These are phyloP conservation scores for Zygotorulaspora florentina DNA, from an alignment of 805 yeast species.

Conservation along the genomic window DNA sequence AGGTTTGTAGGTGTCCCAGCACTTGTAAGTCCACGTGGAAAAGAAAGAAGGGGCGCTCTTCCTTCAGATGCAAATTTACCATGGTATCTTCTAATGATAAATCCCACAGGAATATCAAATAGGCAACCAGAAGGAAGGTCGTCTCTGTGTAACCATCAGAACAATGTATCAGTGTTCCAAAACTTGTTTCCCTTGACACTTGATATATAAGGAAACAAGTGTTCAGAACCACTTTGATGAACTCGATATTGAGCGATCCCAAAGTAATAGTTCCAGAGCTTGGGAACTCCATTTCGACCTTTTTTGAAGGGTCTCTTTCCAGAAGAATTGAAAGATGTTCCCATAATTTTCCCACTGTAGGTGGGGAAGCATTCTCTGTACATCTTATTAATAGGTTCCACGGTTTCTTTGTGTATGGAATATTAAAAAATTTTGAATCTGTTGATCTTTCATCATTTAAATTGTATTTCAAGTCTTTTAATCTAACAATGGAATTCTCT, in stretches of 20 bases:
- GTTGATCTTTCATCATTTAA: conserved; percentile 16
- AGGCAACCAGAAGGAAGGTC: conserved; percentile 68
- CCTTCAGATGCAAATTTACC: conserved; percentile 54
- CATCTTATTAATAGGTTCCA: conserved; percentile 59
- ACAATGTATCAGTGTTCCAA: conserved; percentile 62
- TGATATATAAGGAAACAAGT: conserved; percentile 47
- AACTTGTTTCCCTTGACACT: conserved; percentile 18
- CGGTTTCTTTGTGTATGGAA: conserved; percentile 43
- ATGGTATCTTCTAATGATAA: conserved; percentile 60
- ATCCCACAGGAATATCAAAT: conserved; percentile 63
- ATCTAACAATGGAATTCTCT: conserved; percentile 45
- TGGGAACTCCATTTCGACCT: conserved; percentile 56
- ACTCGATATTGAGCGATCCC: conserved; percentile 63
- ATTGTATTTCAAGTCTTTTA: conserved; percentile 31
- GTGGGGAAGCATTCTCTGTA: conserved; percentile 55
- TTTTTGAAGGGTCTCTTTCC: conserved; percentile 4
- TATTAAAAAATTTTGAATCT: conserved; percentile 39
- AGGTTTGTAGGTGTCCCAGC: conserved; percentile 57
- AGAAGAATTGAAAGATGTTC: conserved; percentile 23
- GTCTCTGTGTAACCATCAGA: conserved; percentile 93
- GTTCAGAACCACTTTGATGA: conserved; percentile 67
- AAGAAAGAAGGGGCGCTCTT: conserved; percentile 77
- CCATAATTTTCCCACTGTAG: conserved; percentile 37
- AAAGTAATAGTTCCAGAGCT: conserved; percentile 80
- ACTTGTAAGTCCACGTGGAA: conserved; percentile 72